Evolutionary conservation across 768 basidiomycete genomes (phyloP).

Genomic region (Xerocomellus intermedius): DNA sequence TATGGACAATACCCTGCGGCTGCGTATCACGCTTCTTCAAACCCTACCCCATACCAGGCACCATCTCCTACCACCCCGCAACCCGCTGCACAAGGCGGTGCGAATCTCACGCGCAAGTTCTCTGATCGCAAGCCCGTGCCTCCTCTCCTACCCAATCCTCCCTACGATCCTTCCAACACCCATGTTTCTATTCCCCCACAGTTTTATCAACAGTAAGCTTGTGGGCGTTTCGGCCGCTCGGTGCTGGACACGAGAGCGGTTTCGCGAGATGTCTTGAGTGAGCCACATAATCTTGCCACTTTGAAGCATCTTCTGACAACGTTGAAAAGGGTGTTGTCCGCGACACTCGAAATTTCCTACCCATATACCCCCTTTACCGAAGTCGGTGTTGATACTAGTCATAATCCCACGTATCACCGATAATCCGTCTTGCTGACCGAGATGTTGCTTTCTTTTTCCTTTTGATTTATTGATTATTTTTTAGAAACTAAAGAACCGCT

Average conservation of each 20-base stretch:
- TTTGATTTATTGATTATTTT: conserved; percentile 1
- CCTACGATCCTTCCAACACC: conserved; percentile 23
- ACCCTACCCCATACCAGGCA: conserved; percentile 6
- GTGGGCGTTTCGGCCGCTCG: background rate
- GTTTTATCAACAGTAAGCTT: conserved; percentile 6
- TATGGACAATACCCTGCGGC: conserved; percentile 23
- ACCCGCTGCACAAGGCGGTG: conserved; percentile 22
- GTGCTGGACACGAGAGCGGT: conserved; percentile 1
- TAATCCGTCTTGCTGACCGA: conserved; percentile 17
- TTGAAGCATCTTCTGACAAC: background rate
- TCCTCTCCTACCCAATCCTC: conserved; percentile 21
- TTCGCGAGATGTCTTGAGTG: conserved; percentile 6
- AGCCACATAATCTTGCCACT: background rate
- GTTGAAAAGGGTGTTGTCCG: background rate
- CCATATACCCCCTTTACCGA: conserved; percentile 5
- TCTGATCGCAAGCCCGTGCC: conserved; percentile 36
- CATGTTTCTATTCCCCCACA: conserved; percentile 26
- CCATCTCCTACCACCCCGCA: conserved; percentile 14
- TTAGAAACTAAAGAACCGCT: background rate
- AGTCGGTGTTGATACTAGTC: conserved; percentile 5
- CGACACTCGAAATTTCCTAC: background rate
- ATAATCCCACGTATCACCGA: conserved; percentile 1
- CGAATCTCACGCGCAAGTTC: conserved; percentile 35
- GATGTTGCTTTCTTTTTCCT: conserved; percentile 3
- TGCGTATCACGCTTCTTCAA: conserved; percentile 4